Base-by-base conservation (phyloP, 2,329 filamentous ascomycete genomes). In the Colletotrichum plurivorum region DNA sequence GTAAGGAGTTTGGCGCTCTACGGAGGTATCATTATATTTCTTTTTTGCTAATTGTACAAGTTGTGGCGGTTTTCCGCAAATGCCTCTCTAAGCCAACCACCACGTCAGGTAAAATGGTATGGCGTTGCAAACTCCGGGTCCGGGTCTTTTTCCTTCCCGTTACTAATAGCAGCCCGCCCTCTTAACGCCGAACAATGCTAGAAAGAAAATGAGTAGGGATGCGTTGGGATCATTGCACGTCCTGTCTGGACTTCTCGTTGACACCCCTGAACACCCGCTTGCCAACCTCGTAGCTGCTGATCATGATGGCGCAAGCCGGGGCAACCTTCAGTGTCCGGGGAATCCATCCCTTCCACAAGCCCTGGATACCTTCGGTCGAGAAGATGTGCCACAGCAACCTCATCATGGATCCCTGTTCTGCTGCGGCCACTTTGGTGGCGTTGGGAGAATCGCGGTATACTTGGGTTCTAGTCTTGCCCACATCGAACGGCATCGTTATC, bases 241-340 rank as follows among this genome's bases (percentile, higher is more conserved):
- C 62, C 51, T 55, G 20, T 48, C 75, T 71, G 36, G 79, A 76
- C 43, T 78, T 82, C 75, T 88, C 85, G 69, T 98, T 98, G 57
- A 94, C 89, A 12, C 88, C 87, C 62, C 90, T 87, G 41, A 97
- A 97, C 78, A 93, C 91, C 79, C 93, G 92, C 86, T 99, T 99
- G 58, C 96, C 95, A 45, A 98, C 89, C 80, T 99, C 96, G 79
- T 98, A 99, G 78, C 92, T 97, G 78, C 94, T 97, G 78, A 99
- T 98, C 96, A 99, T 99, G 78, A 99, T 98, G 31, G 96, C 96
- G 81, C 96, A 99, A 0, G 95, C 94, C 1, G 96, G 96, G 1
- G 96, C 95, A 5, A 99, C 95, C 79, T 98, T 98, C 70, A 98
- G 84, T 73, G 94, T 97, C 46, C 96, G 87, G 0, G 96, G 94